Evolutionary conservation across 805 yeast species (phyloP).

Genomic region (Brettanomyces anomalus): DNA sequence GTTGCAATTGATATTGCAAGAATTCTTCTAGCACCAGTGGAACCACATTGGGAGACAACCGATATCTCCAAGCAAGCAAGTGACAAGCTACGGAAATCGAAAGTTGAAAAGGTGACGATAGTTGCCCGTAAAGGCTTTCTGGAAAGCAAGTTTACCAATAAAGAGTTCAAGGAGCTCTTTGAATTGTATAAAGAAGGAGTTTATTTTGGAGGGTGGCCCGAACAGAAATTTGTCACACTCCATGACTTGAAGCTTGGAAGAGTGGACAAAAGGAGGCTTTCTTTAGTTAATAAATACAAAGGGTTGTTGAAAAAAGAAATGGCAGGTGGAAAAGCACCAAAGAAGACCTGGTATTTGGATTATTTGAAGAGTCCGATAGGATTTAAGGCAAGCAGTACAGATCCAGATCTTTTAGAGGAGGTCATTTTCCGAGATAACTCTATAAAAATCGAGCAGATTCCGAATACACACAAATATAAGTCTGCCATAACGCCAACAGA

Average conservation of each 20-base stretch:
- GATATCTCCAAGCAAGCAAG: constrained; percentile 66
- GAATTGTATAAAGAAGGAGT: constrained; percentile 43
- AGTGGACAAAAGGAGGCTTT: constrained; percentile 53
- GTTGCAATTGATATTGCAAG: constrained; percentile 91
- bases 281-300: constrained; percentile 48
- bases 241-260: constrained; percentile 32
- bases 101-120: constrained; percentile 56
- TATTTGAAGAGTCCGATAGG: constrained; percentile 61
- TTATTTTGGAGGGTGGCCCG: constrained; percentile 38
- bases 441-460: constrained; percentile 28
- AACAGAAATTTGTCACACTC: constrained; percentile 26
- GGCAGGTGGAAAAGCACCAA: constrained; percentile 1
- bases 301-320: constrained; percentile 2
- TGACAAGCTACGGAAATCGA: constrained; percentile 38
- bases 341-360: constrained; percentile 54
- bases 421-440: constrained; percentile 43
- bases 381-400: constrained; percentile 29
- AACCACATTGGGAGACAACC: constrained; percentile 48
- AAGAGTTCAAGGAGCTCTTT: constrained; percentile 80
- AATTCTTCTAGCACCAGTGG: constrained; percentile 51
- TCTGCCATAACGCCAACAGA: constrained; percentile 26
- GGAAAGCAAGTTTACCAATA: constrained; percentile 85
- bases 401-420: constrained; percentile 31
- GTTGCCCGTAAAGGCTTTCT: constrained; percentile 81
- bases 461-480: constrained; percentile 23